Conservation (phyloP, 441 rosid genomes). For the Francoa sonchifolia region DNA sequence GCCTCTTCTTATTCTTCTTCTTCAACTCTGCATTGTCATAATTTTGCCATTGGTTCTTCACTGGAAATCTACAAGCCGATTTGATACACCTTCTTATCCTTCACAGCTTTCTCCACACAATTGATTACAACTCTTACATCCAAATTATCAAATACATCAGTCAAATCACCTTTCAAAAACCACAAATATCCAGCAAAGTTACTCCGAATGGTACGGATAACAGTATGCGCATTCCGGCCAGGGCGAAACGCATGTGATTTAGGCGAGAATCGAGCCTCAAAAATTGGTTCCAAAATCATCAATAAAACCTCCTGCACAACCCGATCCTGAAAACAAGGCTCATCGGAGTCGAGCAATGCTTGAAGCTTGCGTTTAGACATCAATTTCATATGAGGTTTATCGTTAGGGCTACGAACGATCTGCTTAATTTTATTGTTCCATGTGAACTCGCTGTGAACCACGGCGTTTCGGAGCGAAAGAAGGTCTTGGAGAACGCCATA, state of each 20-base stretch:
- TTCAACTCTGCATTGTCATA: constrained; percentile 25
- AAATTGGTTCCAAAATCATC: constrained; percentile 75
- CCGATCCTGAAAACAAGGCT: constrained; percentile 76
- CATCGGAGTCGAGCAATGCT: constrained; percentile 31
- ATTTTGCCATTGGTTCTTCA: constrained; percentile 15
- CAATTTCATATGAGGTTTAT: constrained; percentile 23
- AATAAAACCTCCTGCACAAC: constrained; percentile 81
- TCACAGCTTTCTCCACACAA: constrained; percentile 50
- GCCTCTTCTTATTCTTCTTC: constrained; percentile 38
- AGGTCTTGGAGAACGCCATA: constrained; percentile 48
- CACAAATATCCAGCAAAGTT: constrained; percentile 86
- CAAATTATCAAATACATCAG: constrained; percentile 39
- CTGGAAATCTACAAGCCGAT: constrained; percentile 30
- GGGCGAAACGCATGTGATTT: constrained; percentile 80
- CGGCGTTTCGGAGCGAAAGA: constrained; percentile 59
- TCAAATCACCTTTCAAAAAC: constrained; percentile 74
- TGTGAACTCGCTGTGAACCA: constrained; percentile 40
- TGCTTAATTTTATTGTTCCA: constrained; percentile 70
- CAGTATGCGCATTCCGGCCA: constrained; percentile 82
- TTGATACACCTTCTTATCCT: constrained; percentile 60
- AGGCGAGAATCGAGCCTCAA: constrained; percentile 63
- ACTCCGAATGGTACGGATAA: constrained; percentile 75
- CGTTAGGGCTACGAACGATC: constrained; percentile 55
- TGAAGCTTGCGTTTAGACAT: constrained; percentile 53
- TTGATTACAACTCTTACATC: constrained; percentile 40